These are phyloP conservation scores for Fraxinus sp. DNA, from an alignment of 305 asterid genomes.

Conservation along the genomic window DNA sequence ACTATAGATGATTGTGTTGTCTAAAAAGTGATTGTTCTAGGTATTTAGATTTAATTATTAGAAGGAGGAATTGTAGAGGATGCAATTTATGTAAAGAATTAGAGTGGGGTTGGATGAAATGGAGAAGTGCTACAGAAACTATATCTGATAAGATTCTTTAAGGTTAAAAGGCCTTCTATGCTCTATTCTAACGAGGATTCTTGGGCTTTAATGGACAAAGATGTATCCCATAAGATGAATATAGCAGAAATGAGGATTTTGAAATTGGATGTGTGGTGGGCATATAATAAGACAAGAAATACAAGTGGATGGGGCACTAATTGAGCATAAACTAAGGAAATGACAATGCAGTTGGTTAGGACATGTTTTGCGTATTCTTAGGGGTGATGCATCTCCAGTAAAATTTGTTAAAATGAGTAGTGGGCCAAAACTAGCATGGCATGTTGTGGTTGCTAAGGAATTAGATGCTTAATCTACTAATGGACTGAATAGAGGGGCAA, in stretches of 20 bases:
- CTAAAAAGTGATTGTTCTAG: not conserved
- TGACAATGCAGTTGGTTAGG: not conserved
- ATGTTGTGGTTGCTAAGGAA: not conserved
- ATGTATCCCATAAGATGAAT: not conserved
- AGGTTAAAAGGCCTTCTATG: not conserved
- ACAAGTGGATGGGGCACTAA: not conserved
- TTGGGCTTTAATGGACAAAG: not conserved
- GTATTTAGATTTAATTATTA: not conserved
- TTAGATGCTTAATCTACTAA: not conserved
- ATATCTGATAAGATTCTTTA: not conserved
- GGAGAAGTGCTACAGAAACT: not conserved
- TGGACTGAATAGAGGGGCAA: not conserved
- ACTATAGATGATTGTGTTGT: not conserved
- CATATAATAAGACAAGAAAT: not conserved
- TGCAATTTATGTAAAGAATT: not conserved
- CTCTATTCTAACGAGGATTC: not conserved
- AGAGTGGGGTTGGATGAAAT: not conserved
- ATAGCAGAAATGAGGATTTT: not conserved
- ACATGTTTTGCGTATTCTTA: not conserved
- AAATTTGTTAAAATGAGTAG: not conserved
- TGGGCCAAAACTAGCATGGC: not conserved
- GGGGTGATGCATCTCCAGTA: not conserved
- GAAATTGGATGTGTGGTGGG: not conserved
- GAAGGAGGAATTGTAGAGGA: not conserved
- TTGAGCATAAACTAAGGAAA: not conserved